Conservation (phyloP, 441 rosid species). For the Euphorbia celastroides region DNA sequence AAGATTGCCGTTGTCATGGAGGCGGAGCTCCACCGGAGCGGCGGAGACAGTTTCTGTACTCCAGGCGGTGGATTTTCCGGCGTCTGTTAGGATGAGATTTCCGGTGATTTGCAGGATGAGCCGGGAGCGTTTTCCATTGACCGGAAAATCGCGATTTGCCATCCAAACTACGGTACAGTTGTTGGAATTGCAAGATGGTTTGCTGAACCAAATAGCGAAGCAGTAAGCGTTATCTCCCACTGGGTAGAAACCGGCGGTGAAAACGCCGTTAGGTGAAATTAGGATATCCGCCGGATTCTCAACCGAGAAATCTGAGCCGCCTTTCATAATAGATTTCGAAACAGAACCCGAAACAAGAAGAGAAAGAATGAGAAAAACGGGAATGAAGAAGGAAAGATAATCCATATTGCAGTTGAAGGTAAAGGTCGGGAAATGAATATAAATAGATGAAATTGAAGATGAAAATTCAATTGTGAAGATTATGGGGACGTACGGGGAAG, state of each 20-base stretch:
- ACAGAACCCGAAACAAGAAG: background rate
- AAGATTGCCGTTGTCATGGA: slow-evolving; percentile 18
- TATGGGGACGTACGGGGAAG: background rate
- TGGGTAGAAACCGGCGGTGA: slow-evolving; percentile 21
- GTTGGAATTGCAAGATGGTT: slow-evolving; percentile 11
- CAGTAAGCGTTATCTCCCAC: slow-evolving; percentile 21
- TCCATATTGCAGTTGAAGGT: background rate
- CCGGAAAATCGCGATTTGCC: slow-evolving; percentile 22
- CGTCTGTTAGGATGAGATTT: slow-evolving; percentile 19
- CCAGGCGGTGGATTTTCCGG: slow-evolving; percentile 18
- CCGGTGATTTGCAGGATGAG: slow-evolving; percentile 13
- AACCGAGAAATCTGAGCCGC: slow-evolving; percentile 13
- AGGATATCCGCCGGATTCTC: slow-evolving; percentile 14
- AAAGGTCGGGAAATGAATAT: background rate
- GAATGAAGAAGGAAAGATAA: background rate
- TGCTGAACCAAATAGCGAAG: slow-evolving; percentile 21
- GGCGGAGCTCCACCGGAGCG: slow-evolving; percentile 1
- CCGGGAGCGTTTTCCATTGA: slow-evolving; percentile 21
- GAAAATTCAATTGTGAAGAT: background rate
- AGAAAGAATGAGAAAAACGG: background rate
- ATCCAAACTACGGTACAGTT: slow-evolving; percentile 20
- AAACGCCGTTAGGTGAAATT: slow-evolving; percentile 10
- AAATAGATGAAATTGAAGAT: background rate
- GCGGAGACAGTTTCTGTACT: background rate
- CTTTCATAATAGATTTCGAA: background rate